These are phyloP conservation scores for Infundibulicybe gibba DNA, from an alignment of 768 basidiomycete species.

Conservation along the genomic window DNA sequence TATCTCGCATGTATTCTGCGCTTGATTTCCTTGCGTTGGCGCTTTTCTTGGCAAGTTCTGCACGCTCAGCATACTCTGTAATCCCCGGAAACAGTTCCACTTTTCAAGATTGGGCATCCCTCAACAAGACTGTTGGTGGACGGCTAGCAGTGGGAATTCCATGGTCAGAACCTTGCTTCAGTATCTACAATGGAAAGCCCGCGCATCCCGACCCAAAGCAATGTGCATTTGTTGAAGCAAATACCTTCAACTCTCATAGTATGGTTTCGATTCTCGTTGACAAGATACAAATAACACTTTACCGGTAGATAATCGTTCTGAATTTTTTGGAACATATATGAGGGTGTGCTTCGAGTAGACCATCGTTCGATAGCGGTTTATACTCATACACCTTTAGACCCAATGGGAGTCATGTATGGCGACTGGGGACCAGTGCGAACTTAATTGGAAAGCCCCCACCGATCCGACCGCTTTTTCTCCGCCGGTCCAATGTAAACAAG, in stretches of 20 bases:
- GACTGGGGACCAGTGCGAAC: not conserved
- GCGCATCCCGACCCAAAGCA: not conserved
- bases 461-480: not conserved
- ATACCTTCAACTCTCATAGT: slow-evolving; percentile 13
- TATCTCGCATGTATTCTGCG: no score
- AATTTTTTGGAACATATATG: not conserved
- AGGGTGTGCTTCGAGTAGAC: no score
- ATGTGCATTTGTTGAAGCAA: not conserved
- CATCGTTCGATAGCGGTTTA: not conserved
- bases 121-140: not conserved
- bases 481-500: not conserved
- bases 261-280: not conserved
- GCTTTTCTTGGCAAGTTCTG: no score
- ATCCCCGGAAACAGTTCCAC: no score
- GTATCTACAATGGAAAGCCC: not conserved
- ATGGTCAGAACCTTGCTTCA: not conserved
- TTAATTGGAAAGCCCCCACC: not conserved
- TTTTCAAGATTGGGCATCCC: not conserved
- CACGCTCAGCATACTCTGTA: no score
- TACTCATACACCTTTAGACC: not conserved
- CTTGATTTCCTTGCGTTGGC: no score
- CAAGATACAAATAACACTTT: not conserved
- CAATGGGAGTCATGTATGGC: not conserved
- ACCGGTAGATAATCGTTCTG: not conserved
- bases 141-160: not conserved